Evolutionary conservation across 768 basidiomycete genomes (phyloP), one percentile per base, ranked within the genome.

Genomic region (Gymnopilus junonius): DNA sequence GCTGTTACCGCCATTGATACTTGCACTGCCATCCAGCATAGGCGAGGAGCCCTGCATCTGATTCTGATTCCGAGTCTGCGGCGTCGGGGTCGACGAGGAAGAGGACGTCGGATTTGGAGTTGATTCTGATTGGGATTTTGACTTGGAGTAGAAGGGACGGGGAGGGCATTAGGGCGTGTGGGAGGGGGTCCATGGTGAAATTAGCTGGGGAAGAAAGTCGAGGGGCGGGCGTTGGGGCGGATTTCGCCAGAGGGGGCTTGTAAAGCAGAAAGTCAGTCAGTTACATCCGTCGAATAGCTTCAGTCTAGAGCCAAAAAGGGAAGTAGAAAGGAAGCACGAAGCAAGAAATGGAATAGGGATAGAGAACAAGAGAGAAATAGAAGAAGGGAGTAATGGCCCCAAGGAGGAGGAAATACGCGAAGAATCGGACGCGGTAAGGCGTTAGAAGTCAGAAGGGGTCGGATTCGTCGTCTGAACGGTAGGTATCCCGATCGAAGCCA

Each of bases 221-320:
- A 78, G 77, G 6, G 82, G 75, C 32, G 83, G 78, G 58, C 82
- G 80, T 67, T 85, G 81, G 11, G 83, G 51, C 88, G 84, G 56
- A 92, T 81, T 75, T 92, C 89, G 10, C 84, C 79, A 7, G 91
- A 92, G 4, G 84, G 79, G 12, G 85, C 89, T n/a, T n/a, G n/a
- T n/a, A n/a, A n/a, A n/a, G n/a, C n/a, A n/a, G n/a, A n/a, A n/a
- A n/a, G n/a, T n/a, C n/a, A n/a, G n/a, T n/a, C n/a, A n/a, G n/a
- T n/a, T n/a, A n/a, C n/a, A n/a, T n/a, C n/a, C n/a, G 21, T 35
- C 39, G 20, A 37, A n/a, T 32, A 17, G 23, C 40, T 27, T 40
- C 21, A 27, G 50, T 20, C 6, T 23, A 45, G 17, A 5, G 20
- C 7, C n/a, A n/a, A n/a, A 4, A 25, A 4, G 50, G 31, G 43